phyloP scores from a whole-genome alignment of 371 early-diverging fungal species.

The Mucor indicus region DNA sequence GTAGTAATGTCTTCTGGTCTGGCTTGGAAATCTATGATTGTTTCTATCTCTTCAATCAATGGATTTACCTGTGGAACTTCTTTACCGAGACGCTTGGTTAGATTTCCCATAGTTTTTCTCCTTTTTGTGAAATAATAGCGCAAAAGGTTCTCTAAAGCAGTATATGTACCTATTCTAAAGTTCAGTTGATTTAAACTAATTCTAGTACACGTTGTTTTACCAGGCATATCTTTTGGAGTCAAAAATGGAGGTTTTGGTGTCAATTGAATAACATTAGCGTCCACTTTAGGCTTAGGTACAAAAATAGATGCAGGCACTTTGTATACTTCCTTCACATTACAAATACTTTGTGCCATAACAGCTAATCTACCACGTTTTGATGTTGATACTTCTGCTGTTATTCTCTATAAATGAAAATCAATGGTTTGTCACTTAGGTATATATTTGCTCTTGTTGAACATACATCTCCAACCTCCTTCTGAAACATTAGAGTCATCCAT shows the following conservation, averaged over 20 bases:
- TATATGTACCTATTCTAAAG: slow-evolving; percentile 13
- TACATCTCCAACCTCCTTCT: slow-evolving; percentile 79
- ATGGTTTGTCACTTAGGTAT: background rate
- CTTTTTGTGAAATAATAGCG: slow-evolving; percentile 71
- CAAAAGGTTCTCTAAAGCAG: slow-evolving; percentile 58
- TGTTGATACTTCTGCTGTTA: slow-evolving; percentile 54
- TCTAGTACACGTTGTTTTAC: slow-evolving; percentile 1
- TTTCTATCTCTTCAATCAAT: slow-evolving; percentile 44
- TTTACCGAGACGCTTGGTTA: slow-evolving; percentile 43
- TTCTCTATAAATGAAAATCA: slow-evolving; percentile 42
- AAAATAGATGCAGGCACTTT: slow-evolving; percentile 62
- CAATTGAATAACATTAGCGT: slow-evolving; percentile 73
- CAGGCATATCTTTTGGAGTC: slow-evolving; percentile 3
- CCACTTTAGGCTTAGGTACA: slow-evolving; percentile 76
- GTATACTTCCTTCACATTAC: slow-evolving; percentile 63
- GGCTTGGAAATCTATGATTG: slow-evolving; percentile 42
- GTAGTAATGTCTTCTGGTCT: slow-evolving; percentile 65
- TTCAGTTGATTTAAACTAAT: background rate
- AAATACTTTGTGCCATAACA: slow-evolving; percentile 72
- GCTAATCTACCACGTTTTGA: slow-evolving; percentile 67
- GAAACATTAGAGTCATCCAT: slow-evolving; percentile 85
- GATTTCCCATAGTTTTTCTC: slow-evolving; percentile 70
- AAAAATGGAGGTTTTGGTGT: slow-evolving; percentile 36
- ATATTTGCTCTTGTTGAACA: background rate
- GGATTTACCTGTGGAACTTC: slow-evolving; percentile 27